Evolutionary conservation across 2,329 filamentous ascomycete species (phyloP), one percentile per base, ranked within the genome.

Genomic region (Boeremia lycopersici): DNA sequence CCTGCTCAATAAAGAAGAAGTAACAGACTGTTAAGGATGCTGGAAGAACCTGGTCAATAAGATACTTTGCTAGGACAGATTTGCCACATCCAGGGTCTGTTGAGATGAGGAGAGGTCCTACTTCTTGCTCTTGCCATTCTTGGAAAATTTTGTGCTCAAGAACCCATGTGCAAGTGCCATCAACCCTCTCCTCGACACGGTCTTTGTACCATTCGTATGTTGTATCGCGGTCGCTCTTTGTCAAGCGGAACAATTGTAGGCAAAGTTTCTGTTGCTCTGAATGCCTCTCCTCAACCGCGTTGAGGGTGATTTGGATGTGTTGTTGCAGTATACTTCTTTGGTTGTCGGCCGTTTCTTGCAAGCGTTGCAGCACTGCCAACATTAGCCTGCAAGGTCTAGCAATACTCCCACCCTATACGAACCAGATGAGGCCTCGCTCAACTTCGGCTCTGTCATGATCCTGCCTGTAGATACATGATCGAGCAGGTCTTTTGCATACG

Each of bases 31-130:
- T 54, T 29, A 57, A 26, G 12, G 53, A 57, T 38, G 48, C 45
- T 54, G 58, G 34, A 19, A 65, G 52, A 33, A 49, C 52, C 54
- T 61, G 43, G 36, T 63, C 52, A 30, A 65, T 52, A 8, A 64
- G 49, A 41, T 61, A 58, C 48, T 64, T 65, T 25, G 63, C 48
- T 31, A 65, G 42, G 25, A 64, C 61, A 35, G 61, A 64, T 36
- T 65, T 65, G 25, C 63, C 63, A 58, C 63, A 65, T 10, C 61
- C 63, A 58, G 61, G 63, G 26, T 65, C 61, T 51, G 63, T 61
- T 33, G 57, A 61, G 31, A 65, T 53, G 6, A 65, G 57, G 35
- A 65, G 49, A 36, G 59, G 59, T 8, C 63, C 61, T 29, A 57
- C 59, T 1, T 55, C 59, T 43, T 57, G 48, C 31, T 51, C 46